These are phyloP conservation scores for Trichoderma reesei DNA, from an alignment of 495 filamentous ascomycete genomes.

Conservation along the genomic window DNA sequence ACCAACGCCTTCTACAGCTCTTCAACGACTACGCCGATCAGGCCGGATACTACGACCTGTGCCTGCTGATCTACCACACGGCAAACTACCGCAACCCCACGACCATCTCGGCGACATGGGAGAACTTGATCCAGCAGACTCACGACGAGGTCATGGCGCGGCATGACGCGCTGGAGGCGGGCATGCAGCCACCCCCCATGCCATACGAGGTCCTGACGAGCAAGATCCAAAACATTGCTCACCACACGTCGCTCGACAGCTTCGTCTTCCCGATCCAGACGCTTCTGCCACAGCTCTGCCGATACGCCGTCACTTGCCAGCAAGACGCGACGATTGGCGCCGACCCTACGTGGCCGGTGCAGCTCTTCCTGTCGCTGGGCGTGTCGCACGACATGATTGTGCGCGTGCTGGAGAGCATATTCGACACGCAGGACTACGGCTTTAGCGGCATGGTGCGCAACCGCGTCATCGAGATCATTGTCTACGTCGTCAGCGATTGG, in stretches of 20 bases:
- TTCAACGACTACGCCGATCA: conserved; percentile 86
- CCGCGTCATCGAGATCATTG: conserved; percentile 34
- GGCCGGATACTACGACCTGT: conserved; percentile 84
- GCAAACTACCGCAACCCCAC: conserved; percentile 79
- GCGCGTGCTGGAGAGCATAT: conserved; percentile 70
- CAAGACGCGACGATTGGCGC: conserved; percentile 50
- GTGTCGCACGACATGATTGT: conserved; percentile 67
- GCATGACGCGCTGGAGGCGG: conserved; percentile 28
- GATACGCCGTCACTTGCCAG: conserved; percentile 64
- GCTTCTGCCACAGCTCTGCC: conserved; percentile 62
- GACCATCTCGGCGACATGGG: conserved; percentile 77
- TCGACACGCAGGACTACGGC: conserved; percentile 73
- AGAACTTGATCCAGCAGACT: conserved; percentile 60
- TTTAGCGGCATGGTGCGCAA: conserved; percentile 53
- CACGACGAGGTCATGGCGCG: conserved; percentile 51
- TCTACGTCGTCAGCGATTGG: conserved; percentile 29
- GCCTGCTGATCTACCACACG: conserved; percentile 76
- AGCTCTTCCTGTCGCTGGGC: conserved; percentile 66
- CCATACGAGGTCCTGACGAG: conserved; percentile 67
- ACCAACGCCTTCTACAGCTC: conserved; percentile 43
- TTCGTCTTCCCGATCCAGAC: conserved; percentile 62
- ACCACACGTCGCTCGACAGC: conserved; percentile 57
- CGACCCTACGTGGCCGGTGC: conserved; percentile 66
- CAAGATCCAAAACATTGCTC: conserved; percentile 64
- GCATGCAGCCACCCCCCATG: conserved; percentile 19